Evolutionary conservation across 169 alveolate genomes (phyloP), one percentile per base, ranked within the genome.

Genomic region (Plasmodium gonderi): DNA sequence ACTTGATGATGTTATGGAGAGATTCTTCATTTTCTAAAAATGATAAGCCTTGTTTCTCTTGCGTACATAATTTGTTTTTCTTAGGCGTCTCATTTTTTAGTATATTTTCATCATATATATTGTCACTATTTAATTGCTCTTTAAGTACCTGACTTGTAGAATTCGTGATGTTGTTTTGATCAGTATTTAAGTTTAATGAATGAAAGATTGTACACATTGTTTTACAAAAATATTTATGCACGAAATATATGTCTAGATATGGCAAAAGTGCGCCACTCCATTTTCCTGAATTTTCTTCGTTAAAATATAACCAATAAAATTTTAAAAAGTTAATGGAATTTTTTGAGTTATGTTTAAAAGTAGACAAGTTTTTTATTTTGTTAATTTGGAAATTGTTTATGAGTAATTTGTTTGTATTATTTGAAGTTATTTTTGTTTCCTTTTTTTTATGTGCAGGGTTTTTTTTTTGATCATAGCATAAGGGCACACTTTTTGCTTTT

Each of bases 241-340:
- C 47, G 79, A 87, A 87, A 75, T 87, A 75, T 60, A 87, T 11
- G 47, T 87, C 93, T 54, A 87, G 26, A 67, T 87, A 87, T 3
- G 72, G 42, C 79, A 87, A 75, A 54, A 87, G 45, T 26, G 75
- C 92, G 17, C 60, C 67, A 78, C 79, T 87, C 20, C 40, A 20
- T 0, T 74, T 76, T 51, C 36, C 42, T 20, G 38, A 7, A n/a
- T 44, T 26, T 29, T 60, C 85, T 36, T 75, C 36, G 68, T 78
- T 87, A 51, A 87, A 87, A 64, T 87, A 87, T 87, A 87, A 23
- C 93, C 93, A 87, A 38, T 87, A 87, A 17, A 75, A 87, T 54
- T 87, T 87, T 67, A 87, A 65, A 87, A 87, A 87, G 26, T 47
- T 75, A 11, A 87, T 60, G 6, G 72, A 51, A 36, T 87, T 75